Percentiles rank a stretch among this genome's conserved stretches.
Evolutionary conservation across 2,329 filamentous ascomycete genomes (phyloP).

Genomic region (Beauveria pseudobassiana): DNA sequence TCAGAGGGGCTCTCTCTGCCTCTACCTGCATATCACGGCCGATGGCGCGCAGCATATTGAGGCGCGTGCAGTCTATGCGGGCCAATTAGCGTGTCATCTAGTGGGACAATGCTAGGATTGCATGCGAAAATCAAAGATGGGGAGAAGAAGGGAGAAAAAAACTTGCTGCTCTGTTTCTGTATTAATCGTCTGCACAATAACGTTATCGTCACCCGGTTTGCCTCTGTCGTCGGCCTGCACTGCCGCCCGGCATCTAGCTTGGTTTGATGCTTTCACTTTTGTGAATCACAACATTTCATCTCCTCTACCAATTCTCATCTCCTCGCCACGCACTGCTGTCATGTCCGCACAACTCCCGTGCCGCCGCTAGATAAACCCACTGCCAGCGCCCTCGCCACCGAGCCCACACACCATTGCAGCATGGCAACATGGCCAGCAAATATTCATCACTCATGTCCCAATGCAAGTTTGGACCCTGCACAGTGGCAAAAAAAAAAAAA

Average conservation of each 20-base stretch:
- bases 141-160: neutral
- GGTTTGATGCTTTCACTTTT: no score
- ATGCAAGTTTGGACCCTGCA: slow-evolving; percentile 1
- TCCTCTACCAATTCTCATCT: no score
- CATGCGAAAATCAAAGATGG: neutral
- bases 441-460: neutral
- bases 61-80: slow-evolving; percentile 1
- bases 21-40: neutral
- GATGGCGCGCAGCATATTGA: slow-evolving; percentile 8
- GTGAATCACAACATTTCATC: no score
- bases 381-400: neutral
- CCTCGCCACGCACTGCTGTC: no score
- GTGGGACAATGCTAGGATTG: neutral
- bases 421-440: neutral
- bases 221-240: no score
- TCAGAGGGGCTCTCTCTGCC: neutral
- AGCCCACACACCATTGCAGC: neutral
- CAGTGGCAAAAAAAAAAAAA: neutral
- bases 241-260: no score
- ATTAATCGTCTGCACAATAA: no score
- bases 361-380: no score
- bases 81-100: neutral
- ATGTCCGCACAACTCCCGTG: no score
- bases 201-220: no score
- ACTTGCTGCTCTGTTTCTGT: neutral